Base-by-base conservation (phyloP, 2,329 filamentous ascomycete genomes). In the Clarireedia hainanense region DNA sequence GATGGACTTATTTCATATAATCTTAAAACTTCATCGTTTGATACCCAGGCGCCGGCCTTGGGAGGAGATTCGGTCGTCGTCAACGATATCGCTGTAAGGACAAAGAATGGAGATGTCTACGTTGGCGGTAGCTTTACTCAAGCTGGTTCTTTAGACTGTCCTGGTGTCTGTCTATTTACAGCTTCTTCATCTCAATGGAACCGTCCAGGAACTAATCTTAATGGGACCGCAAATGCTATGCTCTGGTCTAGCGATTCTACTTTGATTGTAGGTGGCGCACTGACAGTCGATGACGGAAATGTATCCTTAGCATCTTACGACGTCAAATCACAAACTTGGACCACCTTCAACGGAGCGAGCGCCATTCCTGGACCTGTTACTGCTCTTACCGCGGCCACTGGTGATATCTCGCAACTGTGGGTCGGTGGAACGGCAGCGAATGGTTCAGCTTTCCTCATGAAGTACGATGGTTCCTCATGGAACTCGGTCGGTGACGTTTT, bases 81-180 rank as follows among this genome's bases (percentile, higher is more conserved):
- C 43, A 86, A 89, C 57, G 76, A 88, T 27, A 90, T 99, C 63
- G 80, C 83, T 10, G 77, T 85, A 7, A 86, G 85, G 55, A 88
- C 89, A 0, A 80, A 80, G 54, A 84, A 83, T 17, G 76, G 79
- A 1, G 83, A 94, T 50, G 77, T 99, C 12, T 99, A 88, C 67
- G 87, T 99, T 34, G 92, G 87, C 39, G 94, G 94, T 34, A 83
- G 80, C 9, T 99, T 97, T 67, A 76, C 82, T n/a, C 82, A 80
- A 34, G 94, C 91, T 17, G 94, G 94, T 27, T 85, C 86, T 4
- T 79, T 97, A 30, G 84, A 82, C 43, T 99, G 94, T 68, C 84
- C 86, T 3, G 85, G 83, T 47, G 80, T 99, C 24, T 99, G 94
- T 72, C 76, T 86, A 57, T 95, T 88, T 73, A 84, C 87, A 67